Evolutionary conservation across 352 stramenopile genomes (phyloP).

Genomic region (Phytophthora pisi): DNA sequence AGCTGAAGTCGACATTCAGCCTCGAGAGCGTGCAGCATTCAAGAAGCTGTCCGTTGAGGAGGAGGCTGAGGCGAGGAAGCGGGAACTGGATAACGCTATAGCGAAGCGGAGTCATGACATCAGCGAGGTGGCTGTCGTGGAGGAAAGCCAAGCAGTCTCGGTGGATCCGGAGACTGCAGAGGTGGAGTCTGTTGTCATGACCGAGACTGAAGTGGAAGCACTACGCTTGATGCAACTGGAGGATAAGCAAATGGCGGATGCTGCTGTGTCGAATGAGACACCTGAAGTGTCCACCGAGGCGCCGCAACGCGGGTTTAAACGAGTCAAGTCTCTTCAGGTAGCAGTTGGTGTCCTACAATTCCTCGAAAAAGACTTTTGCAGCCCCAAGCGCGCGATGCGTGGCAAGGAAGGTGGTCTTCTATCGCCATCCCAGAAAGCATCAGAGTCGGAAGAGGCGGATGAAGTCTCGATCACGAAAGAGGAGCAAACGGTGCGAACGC

Average conservation of each 20-base stretch:
- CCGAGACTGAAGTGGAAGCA: conserved; percentile 4
- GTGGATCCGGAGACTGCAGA: not conserved
- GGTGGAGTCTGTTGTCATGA: conserved; percentile 1
- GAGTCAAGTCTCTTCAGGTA: conserved; percentile 65
- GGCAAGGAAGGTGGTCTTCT: conserved; percentile 10
- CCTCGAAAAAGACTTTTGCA: conserved; percentile 79
- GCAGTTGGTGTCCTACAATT: conserved; percentile 67
- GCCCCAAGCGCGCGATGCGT: conserved; percentile 33
- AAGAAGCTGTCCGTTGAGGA: conserved; percentile 87
- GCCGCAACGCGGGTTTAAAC: conserved; percentile 33
- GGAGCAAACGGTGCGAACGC: conserved; percentile 6
- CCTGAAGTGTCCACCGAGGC: not conserved
- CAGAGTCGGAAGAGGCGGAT: not conserved
- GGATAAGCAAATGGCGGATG: conserved; percentile 13
- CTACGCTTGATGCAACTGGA: conserved; percentile 19
- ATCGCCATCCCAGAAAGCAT: conserved; percentile 11
- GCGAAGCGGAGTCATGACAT: conserved; percentile 65
- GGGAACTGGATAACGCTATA: conserved; percentile 69
- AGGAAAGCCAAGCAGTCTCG: conserved; percentile 2
- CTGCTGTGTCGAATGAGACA: not conserved
- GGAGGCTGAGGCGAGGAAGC: conserved; percentile 61
- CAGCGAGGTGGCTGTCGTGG: conserved; percentile 14
- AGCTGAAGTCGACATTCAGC: conserved; percentile 51
- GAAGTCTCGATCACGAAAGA: not conserved
- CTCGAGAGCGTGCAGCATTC: conserved; percentile 59